These are phyloP conservation scores for Volutella citrinella DNA, from an alignment of 2,329 filamentous ascomycete species.

Conservation along the genomic window DNA sequence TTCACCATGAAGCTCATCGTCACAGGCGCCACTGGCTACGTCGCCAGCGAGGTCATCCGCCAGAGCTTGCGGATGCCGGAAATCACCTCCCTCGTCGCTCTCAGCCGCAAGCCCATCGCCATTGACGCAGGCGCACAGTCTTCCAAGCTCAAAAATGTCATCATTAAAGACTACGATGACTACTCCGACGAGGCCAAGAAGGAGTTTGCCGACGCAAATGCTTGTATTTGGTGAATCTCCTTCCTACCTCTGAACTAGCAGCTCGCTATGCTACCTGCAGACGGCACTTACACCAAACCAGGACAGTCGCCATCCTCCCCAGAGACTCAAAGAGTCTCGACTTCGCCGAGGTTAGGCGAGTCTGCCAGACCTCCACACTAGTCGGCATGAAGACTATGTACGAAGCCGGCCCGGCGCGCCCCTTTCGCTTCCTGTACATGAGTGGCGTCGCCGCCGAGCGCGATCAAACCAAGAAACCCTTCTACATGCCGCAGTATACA, in stretches of 20 bases:
- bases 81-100: constrained; percentile 39
- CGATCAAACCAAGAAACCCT: constrained; percentile 42
- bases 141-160: constrained; percentile 38
- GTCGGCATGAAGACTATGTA: constrained; percentile 33
- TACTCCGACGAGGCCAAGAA: constrained; percentile 38
- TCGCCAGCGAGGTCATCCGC: constrained; percentile 41
- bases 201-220: constrained; percentile 38
- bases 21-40: constrained; percentile 39
- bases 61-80: constrained; percentile 35
- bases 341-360: constrained; percentile 34
- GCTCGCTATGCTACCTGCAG: too few species aligned
- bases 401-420: constrained; percentile 21
- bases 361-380: constrained; percentile 37
- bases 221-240: constrained; percentile 39
- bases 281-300: constrained; percentile 1
- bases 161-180: constrained; percentile 36
- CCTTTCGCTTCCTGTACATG: constrained; percentile 47
- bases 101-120: constrained; percentile 36
- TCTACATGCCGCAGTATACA: constrained; percentile 36
- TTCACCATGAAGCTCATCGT: constrained; percentile 42
- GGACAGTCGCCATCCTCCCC: constrained; percentile 40
- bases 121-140: constrained; percentile 19
- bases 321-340: constrained; percentile 26
- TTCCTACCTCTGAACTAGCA: not conserved
- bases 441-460: constrained; percentile 43